phyloP scores from a whole-genome alignment of 306 rosid genomes.

The Luffa aegyptiaca region DNA sequence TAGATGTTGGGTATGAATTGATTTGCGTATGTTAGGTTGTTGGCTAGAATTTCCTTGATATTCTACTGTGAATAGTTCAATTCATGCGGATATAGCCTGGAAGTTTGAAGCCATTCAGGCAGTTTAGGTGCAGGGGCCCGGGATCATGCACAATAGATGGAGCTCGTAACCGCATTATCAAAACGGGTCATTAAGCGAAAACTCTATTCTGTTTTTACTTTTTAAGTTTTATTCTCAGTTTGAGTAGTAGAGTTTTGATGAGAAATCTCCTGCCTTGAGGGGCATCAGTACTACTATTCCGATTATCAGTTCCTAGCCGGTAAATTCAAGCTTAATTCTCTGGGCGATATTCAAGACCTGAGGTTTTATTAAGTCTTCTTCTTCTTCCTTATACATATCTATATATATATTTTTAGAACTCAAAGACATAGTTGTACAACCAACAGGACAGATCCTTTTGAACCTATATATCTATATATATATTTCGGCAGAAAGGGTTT shows the following conservation, averaged over 20 bases:
- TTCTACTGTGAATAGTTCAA: not conserved
- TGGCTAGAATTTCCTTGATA: not conserved
- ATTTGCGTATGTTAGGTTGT: not conserved
- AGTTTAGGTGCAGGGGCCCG: not conserved
- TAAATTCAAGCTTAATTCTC: not conserved
- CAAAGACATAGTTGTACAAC: too few relatives aligned
- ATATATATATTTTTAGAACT: not conserved
- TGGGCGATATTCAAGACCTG: not conserved
- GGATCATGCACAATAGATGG: constrained; percentile 4
- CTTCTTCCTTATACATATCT: not conserved
- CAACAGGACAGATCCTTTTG: too few relatives aligned
- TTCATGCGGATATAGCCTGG: not conserved
- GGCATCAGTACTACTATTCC: not conserved
- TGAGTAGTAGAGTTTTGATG: not conserved
- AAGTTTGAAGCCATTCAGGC: not conserved
- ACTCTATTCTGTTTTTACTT: not conserved
- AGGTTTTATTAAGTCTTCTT: not conserved
- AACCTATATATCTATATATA: too few relatives aligned
- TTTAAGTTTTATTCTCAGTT: not conserved
- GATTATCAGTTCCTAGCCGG: not conserved
- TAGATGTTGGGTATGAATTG: constrained; percentile 2
- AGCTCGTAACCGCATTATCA: not conserved
- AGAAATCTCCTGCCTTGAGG: not conserved
- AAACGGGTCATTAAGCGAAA: not conserved
- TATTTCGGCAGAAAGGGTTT: not conserved